Base-by-base conservation (phyloP, 305 asterid genomes). In the Fraxinus sp. region DNA sequence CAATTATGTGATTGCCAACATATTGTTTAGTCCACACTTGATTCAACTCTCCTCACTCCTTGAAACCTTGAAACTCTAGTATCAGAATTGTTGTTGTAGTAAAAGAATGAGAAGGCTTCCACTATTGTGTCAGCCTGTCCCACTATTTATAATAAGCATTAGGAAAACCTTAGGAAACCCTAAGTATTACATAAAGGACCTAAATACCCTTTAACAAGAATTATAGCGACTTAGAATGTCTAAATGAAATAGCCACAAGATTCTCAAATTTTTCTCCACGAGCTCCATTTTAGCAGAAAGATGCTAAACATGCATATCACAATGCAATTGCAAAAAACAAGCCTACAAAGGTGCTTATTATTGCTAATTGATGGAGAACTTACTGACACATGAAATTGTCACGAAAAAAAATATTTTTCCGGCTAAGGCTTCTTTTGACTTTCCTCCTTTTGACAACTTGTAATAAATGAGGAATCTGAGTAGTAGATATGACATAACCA, bases 351-450 rank as follows among this genome's bases (percentile, higher is more conserved):
- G 28, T 46, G 9, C 49, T 16, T 78, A 26, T 13, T 55, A 77
- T 59, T 4, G 74, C 74, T 72, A 35, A 24, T 73, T 59, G 80
- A 77, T 79, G 57, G 39, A 85, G 86, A 81, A 92, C 98, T 95
- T 91, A 95, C 98, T 95, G 98, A 80, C 98, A 95, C 39, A 71
- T 90, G 88, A 86, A 93, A 87, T 90, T 87, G 93, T 95, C 98
- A 64, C 98, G 94, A 18, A 81, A 85, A 70, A 90, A 88, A 81
- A 95, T 92, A 86, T 92, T 95, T 89, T 95, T 93, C 77, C 98
- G 97, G 85, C 98, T 93, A 74, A 93, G 95, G 85, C 83, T 88
- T 87, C 85, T 91, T 84, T 82, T 88, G 83, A 91, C 86, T 91
- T 88, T 95, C 86, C 98, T 92, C 87, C 97, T 84, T 82, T 87